Percentiles rank a stretch among this genome's conserved stretches.
Evolutionary conservation across 805 yeast species (phyloP).

Genomic region (Starmerella vitae): DNA sequence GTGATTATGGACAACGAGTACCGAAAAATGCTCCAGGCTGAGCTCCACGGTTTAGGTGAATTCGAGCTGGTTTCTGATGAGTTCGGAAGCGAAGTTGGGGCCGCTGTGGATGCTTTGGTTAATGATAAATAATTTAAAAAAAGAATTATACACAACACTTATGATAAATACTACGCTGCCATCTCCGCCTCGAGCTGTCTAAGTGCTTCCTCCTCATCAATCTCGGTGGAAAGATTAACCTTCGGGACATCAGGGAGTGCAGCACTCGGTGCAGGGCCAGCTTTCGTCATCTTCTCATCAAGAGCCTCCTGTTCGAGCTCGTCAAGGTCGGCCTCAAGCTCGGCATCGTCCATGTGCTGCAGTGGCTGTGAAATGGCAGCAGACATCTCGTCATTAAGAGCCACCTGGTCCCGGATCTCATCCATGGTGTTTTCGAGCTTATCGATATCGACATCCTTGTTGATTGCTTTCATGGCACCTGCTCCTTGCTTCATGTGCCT

Average conservation of each 20-base stretch:
- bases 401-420: slow-evolving; percentile 93
- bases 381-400: slow-evolving; percentile 83
- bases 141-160: no score
- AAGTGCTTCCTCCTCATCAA: slow-evolving; percentile 34
- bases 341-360: slow-evolving; percentile 75
- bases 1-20: slow-evolving; percentile 17
- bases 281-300: slow-evolving; percentile 42
- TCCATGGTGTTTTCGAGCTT: slow-evolving; percentile 97
- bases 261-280: slow-evolving; percentile 31
- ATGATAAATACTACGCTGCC: no score
- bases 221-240: slow-evolving; percentile 20
- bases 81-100: slow-evolving; percentile 21
- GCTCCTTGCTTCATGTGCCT: slow-evolving; percentile 98
- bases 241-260: slow-evolving; percentile 25
- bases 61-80: slow-evolving; percentile 12
- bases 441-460: slow-evolving; percentile 87
- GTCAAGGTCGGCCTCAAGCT: slow-evolving; percentile 86
- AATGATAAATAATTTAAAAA: no score
- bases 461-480: slow-evolving; percentile 88
- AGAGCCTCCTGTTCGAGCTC: slow-evolving; percentile 71
- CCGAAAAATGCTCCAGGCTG: slow-evolving; percentile 5
- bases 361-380: slow-evolving; percentile 93
- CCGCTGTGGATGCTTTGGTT: slow-evolving; percentile 12
- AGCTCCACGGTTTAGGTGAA: slow-evolving; percentile 2
- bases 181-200: slow-evolving; percentile 33